Percentiles rank a stretch among this genome's conserved stretches.
These are phyloP conservation scores for Butyriboletus appendiculatus DNA, from an alignment of 1,284 basidiomycete genomes.

Conservation along the genomic window DNA sequence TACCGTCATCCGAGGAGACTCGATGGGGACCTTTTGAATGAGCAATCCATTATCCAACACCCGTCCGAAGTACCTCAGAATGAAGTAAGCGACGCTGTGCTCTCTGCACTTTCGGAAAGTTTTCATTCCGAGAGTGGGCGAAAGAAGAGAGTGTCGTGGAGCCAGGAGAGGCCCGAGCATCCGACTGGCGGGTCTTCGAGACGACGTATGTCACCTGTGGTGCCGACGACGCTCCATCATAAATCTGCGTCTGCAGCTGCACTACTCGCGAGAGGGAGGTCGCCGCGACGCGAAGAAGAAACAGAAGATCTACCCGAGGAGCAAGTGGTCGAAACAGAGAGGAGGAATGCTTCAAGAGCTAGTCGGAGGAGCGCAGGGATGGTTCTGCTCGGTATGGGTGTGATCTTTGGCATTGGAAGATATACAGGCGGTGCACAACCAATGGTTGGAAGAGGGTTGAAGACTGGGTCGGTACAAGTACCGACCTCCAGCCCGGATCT, in stretches of 20 bases:
- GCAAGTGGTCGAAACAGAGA: slow-evolving; percentile 29
- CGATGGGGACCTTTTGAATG: slow-evolving; percentile 22
- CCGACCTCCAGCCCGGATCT: slow-evolving; percentile 23
- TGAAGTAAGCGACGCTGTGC: slow-evolving; percentile 51
- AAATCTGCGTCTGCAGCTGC: slow-evolving; percentile 22
- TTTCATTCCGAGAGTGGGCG: slow-evolving; percentile 67
- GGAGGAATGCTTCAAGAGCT: slow-evolving; percentile 52
- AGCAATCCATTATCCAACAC: slow-evolving; percentile 9
- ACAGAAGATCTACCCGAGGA: slow-evolving; percentile 17
- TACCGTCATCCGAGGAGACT: slow-evolving; percentile 25
- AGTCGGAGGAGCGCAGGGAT: slow-evolving; percentile 66
- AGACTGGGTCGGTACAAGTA: slow-evolving; percentile 37
- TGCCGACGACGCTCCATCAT: slow-evolving; percentile 38
- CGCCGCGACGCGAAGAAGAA: slow-evolving; percentile 42
- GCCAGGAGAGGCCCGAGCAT: slow-evolving; percentile 52
- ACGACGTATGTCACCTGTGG: slow-evolving; percentile 25
- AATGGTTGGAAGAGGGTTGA: slow-evolving; percentile 26
- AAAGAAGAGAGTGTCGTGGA: slow-evolving; percentile 66
- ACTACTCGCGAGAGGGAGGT: slow-evolving; percentile 45
- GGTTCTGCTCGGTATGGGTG: slow-evolving; percentile 72
- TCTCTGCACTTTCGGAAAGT: slow-evolving; percentile 62
- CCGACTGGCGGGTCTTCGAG: slow-evolving; percentile 44
- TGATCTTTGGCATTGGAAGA: slow-evolving; percentile 65
- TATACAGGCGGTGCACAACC: slow-evolving; percentile 38
- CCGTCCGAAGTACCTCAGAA: slow-evolving; percentile 44